Conservation (phyloP, 805 yeast genomes). For the Alloascoidea hylecoeti region DNA sequence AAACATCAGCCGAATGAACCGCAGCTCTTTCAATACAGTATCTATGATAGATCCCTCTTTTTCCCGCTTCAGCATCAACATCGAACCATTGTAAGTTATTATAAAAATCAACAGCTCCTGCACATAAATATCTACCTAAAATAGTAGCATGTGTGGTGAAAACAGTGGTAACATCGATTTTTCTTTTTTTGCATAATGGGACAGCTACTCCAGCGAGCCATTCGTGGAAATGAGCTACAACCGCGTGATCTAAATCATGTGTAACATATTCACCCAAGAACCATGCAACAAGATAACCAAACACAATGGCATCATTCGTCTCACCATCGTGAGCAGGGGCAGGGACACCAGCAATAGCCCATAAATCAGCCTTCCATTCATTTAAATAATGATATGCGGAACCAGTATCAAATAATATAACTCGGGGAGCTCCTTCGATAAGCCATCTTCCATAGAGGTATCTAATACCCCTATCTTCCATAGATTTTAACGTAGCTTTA, state of each 20-base stretch:
- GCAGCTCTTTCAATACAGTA: slow-evolving; percentile 96
- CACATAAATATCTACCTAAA: slow-evolving; percentile 89
- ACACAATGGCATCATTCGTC: slow-evolving; percentile 80
- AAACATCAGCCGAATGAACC: slow-evolving; percentile 90
- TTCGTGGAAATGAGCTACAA: slow-evolving; percentile 90
- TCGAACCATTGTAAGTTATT: slow-evolving; percentile 81
- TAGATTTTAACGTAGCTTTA: slow-evolving; percentile 48
- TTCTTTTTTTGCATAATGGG: slow-evolving; percentile 82
- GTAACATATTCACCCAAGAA: slow-evolving; percentile 87
- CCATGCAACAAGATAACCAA: slow-evolving; percentile 95
- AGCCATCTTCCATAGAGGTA: slow-evolving; percentile 93
- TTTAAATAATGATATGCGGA: slow-evolving; percentile 57
- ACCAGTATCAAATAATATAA: slow-evolving; percentile 71
- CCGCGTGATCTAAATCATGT: slow-evolving; percentile 75
- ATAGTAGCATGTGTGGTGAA: slow-evolving; percentile 97
- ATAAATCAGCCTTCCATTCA: slow-evolving; percentile 91
- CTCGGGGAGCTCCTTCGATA: slow-evolving; percentile 95
- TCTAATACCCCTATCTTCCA: slow-evolving; percentile 70
- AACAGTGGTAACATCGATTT: slow-evolving; percentile 86
- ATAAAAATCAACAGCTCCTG: slow-evolving; percentile 93
- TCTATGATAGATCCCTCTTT: slow-evolving; percentile 92
- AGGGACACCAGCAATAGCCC: slow-evolving; percentile 88
- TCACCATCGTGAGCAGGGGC: slow-evolving; percentile 82
- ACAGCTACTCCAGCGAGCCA: slow-evolving; percentile 97
- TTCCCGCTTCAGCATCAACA: slow-evolving; percentile 96